Conservation (phyloP, 2,329 filamentous ascomycete genomes). For the Colletotrichum sp. region DNA sequence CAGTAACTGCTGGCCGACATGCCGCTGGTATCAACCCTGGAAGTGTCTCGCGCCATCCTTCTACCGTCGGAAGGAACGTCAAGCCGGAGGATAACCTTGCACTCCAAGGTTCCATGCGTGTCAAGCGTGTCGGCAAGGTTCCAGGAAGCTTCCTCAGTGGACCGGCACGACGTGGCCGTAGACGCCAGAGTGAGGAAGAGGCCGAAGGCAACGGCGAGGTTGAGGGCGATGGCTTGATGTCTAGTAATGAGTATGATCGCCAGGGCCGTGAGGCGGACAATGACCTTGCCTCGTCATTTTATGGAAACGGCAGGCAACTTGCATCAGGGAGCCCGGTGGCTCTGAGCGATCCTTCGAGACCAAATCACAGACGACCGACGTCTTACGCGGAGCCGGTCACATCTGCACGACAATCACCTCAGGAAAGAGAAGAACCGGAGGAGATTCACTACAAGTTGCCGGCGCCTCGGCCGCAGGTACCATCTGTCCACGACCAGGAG, state of each 20-base stretch:
- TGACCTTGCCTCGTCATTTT: slow-evolving; percentile 47
- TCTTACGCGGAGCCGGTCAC: slow-evolving; percentile 40
- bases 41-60: slow-evolving; percentile 57
- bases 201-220: slow-evolving; percentile 48
- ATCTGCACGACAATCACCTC: slow-evolving; percentile 34
- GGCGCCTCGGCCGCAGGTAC: slow-evolving; percentile 58
- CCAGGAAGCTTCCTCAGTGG: slow-evolving; percentile 80
- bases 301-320: slow-evolving; percentile 49
- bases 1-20: slow-evolving; percentile 54
- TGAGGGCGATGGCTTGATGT: slow-evolving; percentile 44
- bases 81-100: slow-evolving; percentile 67
- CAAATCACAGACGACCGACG: slow-evolving; percentile 42
- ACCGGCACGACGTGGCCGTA: slow-evolving; percentile 76
- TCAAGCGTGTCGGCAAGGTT: slow-evolving; percentile 77
- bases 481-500: slow-evolving; percentile 78
- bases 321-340: slow-evolving; percentile 65
- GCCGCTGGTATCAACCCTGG: slow-evolving; percentile 50
- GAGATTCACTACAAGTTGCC: slow-evolving; percentile 59
- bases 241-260: slow-evolving; percentile 46
- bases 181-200: slow-evolving; percentile 71
- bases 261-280: slow-evolving; percentile 42
- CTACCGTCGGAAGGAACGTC: slow-evolving; percentile 49
- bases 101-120: slow-evolving; percentile 74
- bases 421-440: slow-evolving; percentile 38
- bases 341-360: slow-evolving; percentile 46